Base-by-base conservation (phyloP, 257 asterid species). In the Nicotiana undulata region DNA sequence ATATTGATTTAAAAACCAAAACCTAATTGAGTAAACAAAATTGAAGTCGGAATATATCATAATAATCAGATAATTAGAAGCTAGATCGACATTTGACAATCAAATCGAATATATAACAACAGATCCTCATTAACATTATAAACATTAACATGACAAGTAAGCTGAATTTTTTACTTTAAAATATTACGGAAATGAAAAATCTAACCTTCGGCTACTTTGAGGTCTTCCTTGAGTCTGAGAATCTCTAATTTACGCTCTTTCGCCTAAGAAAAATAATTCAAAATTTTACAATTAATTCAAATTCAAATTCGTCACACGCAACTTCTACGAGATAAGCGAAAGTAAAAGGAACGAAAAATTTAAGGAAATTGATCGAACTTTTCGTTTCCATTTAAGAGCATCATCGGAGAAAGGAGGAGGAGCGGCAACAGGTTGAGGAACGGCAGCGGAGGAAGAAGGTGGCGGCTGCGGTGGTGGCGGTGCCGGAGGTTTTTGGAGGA, bases 191-290 rank as follows among this genome's bases (percentile, higher is more conserved):
- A 80, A 18, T 20, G 1, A 29, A 67, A 76, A 81, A 29, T 34
- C 85, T 86, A 63, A 83, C 99, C 99, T 95, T 95, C 96, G 52
- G 99, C 97, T 29, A 82, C 58, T 86, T 86, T 92, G 84, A 95
- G 93, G 68, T 93, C 97, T 61, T 93, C 97, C 84, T 84, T 91
- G 20, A 95, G 97, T 83, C 89, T 90, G 40, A 88, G 75, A 86
- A 95, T 93, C 80, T 93, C 97, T 77, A 80, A 86, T 85, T 95
- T 92, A 65, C 97, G 90, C 85, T 91, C 91, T 82, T 91, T 92
- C 34, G 97, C 97, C 99, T 95, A 56, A 3, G 32, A 29, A 29
- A 29, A 29, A 83, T 12, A 64, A 31, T 34, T 29, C 61, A 59
- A 16, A 75, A 26, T 44, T 32, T 24, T 13, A 0, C 10, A 1